These are phyloP conservation scores for Alternaria consortialis DNA, from an alignment of 2,329 filamentous ascomycete genomes.

Conservation along the genomic window DNA sequence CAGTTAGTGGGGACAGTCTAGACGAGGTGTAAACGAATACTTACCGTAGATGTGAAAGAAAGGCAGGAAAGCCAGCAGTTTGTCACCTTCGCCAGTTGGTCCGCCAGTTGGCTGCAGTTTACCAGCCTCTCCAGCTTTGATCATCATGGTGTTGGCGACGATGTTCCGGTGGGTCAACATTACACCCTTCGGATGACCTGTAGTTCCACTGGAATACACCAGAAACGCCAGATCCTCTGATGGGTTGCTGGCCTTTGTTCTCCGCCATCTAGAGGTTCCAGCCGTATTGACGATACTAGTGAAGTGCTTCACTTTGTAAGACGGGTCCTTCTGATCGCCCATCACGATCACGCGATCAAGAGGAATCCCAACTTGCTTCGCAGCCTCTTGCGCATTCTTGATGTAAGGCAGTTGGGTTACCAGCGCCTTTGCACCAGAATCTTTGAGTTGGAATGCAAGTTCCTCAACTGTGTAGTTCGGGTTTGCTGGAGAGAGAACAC, in stretches of 20 bases:
- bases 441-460: conserved; percentile 82
- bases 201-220: conserved; percentile 90
- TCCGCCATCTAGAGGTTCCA: conserved; percentile 66
- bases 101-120: conserved; percentile 68
- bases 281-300: conserved; percentile 72
- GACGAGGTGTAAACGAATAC: conserved; percentile 33
- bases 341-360: conserved; percentile 78
- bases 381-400: conserved; percentile 71
- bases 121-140: conserved; percentile 53
- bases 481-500: conserved; percentile 84
- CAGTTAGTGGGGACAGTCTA: background rate
- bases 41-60: conserved; percentile 91
- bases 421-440: conserved; percentile 77
- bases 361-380: conserved; percentile 73
- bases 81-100: conserved; percentile 71
- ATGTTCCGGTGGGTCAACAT: conserved; percentile 86
- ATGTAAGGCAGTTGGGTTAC: conserved; percentile 77
- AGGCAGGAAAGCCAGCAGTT: conserved; percentile 79
- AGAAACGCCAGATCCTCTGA: conserved; percentile 81
- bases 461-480: conserved; percentile 86
- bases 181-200: conserved; percentile 90
- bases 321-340: conserved; percentile 71
- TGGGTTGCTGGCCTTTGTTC: conserved; percentile 68
- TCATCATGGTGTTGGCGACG: conserved; percentile 70
- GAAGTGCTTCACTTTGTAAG: conserved; percentile 73